Evolutionary conservation across 1,139 yeast species (phyloP).

Genomic region (Lodderomyces metapsilosis): DNA sequence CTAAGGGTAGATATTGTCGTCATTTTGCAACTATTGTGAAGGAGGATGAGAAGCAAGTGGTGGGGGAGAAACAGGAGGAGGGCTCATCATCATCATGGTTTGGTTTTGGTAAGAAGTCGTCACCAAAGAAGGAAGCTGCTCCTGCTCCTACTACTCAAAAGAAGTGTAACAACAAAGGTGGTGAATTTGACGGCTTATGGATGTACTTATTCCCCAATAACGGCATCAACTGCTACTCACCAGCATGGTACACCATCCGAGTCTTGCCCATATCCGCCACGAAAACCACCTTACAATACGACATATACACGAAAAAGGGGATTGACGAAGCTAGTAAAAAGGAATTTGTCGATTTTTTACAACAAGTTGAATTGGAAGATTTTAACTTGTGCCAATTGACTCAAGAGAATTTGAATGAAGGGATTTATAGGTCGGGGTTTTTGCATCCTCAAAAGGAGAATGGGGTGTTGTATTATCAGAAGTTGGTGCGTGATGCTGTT

Average conservation of each 20-base stretch:
- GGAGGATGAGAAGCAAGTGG: constrained; percentile 15
- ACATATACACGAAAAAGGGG: constrained; percentile 61
- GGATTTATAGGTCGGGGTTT: constrained; percentile 55
- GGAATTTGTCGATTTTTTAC: constrained; percentile 62
- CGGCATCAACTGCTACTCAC: constrained; percentile 62
- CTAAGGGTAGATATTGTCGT: constrained; percentile 57
- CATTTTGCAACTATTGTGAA: constrained; percentile 41
- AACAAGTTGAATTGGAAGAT: constrained; percentile 60
- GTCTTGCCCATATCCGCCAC: constrained; percentile 54
- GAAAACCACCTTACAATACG: constrained; percentile 57
- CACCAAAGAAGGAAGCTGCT: not conserved
- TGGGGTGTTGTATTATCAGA: constrained; percentile 59
- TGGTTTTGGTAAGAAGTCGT: constrained; percentile 42
- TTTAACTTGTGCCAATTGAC: constrained; percentile 57
- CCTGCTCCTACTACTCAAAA: constrained; percentile 8
- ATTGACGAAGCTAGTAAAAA: constrained; percentile 48
- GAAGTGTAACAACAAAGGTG: constrained; percentile 36
- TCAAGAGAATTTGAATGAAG: constrained; percentile 59
- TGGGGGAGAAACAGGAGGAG: constrained; percentile 12
- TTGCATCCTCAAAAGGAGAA: constrained; percentile 58
- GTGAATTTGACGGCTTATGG: constrained; percentile 61
- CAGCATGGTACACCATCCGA: constrained; percentile 64
- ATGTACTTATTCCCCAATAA: constrained; percentile 57
- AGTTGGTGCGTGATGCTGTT: constrained; percentile 57
- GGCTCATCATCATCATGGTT: constrained; percentile 34